phyloP scores from a whole-genome alignment of 768 basidiomycete genomes.

The Panaeolus papilionaceus region DNA sequence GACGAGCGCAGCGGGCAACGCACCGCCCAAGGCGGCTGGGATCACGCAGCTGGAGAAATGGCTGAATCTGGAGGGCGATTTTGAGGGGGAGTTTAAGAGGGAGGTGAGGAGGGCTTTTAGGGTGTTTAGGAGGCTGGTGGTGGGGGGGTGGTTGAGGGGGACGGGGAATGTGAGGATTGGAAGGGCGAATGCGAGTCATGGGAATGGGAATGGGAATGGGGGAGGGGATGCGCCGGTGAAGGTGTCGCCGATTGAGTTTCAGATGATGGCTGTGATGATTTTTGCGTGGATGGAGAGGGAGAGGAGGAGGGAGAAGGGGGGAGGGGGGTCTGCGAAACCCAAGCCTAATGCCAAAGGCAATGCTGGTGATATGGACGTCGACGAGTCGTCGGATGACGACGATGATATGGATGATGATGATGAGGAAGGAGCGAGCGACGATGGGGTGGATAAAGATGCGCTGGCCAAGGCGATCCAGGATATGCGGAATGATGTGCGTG shows the following conservation, averaged over 20 bases:
- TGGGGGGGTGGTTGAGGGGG: slow-evolving; percentile 4
- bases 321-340: slow-evolving; percentile 41
- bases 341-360: background rate
- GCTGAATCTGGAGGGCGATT: slow-evolving; percentile 44
- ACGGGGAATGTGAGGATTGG: background rate
- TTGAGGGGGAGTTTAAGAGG: slow-evolving; percentile 36
- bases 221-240: slow-evolving; percentile 40
- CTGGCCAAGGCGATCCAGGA: slow-evolving; percentile 50
- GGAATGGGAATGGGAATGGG: background rate
- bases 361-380: background rate
- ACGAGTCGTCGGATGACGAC: background rate
- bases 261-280: slow-evolving; percentile 61
- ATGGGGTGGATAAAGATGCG: slow-evolving; percentile 40
- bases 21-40: slow-evolving; percentile 25
- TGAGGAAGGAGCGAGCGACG: slow-evolving; percentile 25
- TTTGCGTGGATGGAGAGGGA: slow-evolving; percentile 45
- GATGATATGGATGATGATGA: background rate
- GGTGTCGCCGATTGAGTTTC: slow-evolving; percentile 74
- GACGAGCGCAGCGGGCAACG: slow-evolving; percentile 13
- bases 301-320: slow-evolving; percentile 42
- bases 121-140: slow-evolving; percentile 52
- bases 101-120: slow-evolving; percentile 49
- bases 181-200: background rate
- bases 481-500: slow-evolving; percentile 64
- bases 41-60: slow-evolving; percentile 55